Conservation (phyloP, 177 flowering plant genomes). For the Vitis hybrid region DNA sequence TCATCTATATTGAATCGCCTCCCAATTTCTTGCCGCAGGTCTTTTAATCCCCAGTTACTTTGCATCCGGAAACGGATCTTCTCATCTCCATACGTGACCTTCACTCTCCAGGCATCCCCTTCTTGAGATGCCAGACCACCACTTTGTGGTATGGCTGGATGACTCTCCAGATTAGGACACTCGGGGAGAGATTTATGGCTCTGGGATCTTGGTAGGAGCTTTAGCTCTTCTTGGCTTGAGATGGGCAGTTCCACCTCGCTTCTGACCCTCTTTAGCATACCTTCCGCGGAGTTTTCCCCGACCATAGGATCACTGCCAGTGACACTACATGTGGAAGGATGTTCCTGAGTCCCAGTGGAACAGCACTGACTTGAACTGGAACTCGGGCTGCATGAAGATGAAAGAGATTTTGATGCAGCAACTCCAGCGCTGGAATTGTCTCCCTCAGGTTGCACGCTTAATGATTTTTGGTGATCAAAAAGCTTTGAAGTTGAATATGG, state of each 20-base stretch:
- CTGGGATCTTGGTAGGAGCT: constrained; percentile 45
- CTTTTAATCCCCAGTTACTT: constrained; percentile 42
- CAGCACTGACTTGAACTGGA: constrained; percentile 70
- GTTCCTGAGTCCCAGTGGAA: constrained; percentile 47
- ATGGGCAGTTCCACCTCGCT: constrained; percentile 48
- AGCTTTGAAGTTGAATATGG: constrained; percentile 30
- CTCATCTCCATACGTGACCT: constrained; percentile 69
- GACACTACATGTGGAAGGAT: constrained; percentile 12
- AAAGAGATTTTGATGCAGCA: constrained; percentile 46
- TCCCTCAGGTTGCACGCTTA: constrained; percentile 28
- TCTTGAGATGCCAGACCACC: constrained; percentile 24
- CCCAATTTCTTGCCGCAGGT: constrained; percentile 57
- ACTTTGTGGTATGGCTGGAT: constrained; percentile 21
- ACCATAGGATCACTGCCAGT: constrained; percentile 25
- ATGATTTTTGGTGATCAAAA: constrained; percentile 21
- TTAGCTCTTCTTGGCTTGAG: constrained; percentile 27
- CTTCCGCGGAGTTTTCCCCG: constrained; percentile 27
- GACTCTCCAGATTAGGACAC: constrained; percentile 22
- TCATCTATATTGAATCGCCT: constrained; percentile 60
- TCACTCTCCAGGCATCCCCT: constrained; percentile 39
- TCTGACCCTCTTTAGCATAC: constrained; percentile 41
- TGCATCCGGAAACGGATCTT: constrained; percentile 68
- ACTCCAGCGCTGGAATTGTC: constrained; percentile 21
- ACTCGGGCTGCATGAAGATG: constrained; percentile 66
- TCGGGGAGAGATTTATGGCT: constrained; percentile 43